phyloP scores from a whole-genome alignment of 768 basidiomycete genomes.

The Mycena maculata region DNA sequence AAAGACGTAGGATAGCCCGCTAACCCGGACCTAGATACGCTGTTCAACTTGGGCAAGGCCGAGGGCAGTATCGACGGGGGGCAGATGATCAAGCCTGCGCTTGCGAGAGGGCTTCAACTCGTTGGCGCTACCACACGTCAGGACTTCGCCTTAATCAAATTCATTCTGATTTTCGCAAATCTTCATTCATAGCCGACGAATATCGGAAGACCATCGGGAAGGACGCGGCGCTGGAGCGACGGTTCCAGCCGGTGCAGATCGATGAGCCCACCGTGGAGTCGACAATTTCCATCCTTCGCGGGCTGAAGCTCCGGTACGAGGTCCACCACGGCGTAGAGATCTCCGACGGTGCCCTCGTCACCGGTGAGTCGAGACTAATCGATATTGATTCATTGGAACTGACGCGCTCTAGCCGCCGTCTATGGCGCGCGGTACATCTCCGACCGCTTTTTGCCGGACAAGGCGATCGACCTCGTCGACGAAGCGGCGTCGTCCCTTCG shows the following conservation, averaged over 20 bases:
- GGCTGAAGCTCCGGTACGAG: slow-evolving; percentile 86
- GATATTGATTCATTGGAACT: neutral
- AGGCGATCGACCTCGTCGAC: slow-evolving; percentile 92
- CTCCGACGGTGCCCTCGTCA: slow-evolving; percentile 88
- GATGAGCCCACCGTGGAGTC: slow-evolving; percentile 90
- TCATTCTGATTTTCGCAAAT: neutral
- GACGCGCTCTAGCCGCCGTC: slow-evolving; percentile 69
- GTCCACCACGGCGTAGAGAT: slow-evolving; percentile 96
- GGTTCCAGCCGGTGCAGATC: slow-evolving; percentile 91
- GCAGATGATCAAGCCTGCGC: slow-evolving; percentile 92
- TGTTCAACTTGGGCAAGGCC: slow-evolving; percentile 90
- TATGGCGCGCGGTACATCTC: slow-evolving; percentile 89
- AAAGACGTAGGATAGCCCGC: too few species aligned
- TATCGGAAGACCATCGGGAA: slow-evolving; percentile 93
- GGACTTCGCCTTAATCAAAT: slow-evolving; percentile 35
- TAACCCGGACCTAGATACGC: slow-evolving; percentile 59
- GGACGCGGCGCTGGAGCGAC: slow-evolving; percentile 90
- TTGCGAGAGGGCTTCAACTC: slow-evolving; percentile 87
- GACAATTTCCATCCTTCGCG: slow-evolving; percentile 88
- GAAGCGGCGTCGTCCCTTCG: slow-evolving; percentile 91
- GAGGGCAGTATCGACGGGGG: slow-evolving; percentile 95
- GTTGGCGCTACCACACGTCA: slow-evolving; percentile 91
- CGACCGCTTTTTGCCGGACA: slow-evolving; percentile 90
- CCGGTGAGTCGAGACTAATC: slow-evolving; percentile 57
- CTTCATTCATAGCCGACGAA: slow-evolving; percentile 70